phyloP scores from a whole-genome alignment of 2,329 filamentous ascomycete species.

The Apiospora hydei region DNA sequence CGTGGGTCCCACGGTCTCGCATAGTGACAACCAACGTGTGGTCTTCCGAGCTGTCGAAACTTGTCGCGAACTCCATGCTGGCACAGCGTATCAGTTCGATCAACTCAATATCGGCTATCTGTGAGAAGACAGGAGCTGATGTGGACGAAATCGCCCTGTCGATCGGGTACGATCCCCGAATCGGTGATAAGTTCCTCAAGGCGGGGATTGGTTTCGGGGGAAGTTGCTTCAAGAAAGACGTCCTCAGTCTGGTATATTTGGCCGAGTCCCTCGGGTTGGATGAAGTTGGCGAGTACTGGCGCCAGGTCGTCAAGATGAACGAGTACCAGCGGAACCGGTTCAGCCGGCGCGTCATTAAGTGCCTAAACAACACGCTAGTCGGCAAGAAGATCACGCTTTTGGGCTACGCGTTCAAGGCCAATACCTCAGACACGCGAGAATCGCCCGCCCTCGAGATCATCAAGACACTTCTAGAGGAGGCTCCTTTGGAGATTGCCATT shows the following conservation, averaged over 20 bases:
- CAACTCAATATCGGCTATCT: slow-evolving; percentile 82
- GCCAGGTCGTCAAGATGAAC: slow-evolving; percentile 77
- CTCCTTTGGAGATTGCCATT: slow-evolving; percentile 68
- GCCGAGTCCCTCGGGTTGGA: slow-evolving; percentile 72
- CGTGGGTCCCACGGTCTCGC: slow-evolving; percentile 72
- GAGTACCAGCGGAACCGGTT: slow-evolving; percentile 77
- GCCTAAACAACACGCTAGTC: slow-evolving; percentile 72
- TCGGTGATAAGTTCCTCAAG: slow-evolving; percentile 77
- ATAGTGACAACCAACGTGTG: slow-evolving; percentile 78
- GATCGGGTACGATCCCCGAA: slow-evolving; percentile 73
- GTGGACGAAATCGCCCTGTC: slow-evolving; percentile 75
- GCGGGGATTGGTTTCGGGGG: slow-evolving; percentile 81
- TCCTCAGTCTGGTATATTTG: slow-evolving; percentile 76
- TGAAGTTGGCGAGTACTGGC: slow-evolving; percentile 80
- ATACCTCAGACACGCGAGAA: slow-evolving; percentile 78
- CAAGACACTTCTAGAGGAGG: slow-evolving; percentile 69
- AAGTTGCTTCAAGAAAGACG: slow-evolving; percentile 83
- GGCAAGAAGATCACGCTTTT: slow-evolving; percentile 77
- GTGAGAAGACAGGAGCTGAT: slow-evolving; percentile 77
- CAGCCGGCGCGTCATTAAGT: slow-evolving; percentile 68
- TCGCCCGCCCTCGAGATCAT: slow-evolving; percentile 74
- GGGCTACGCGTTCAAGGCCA: slow-evolving; percentile 82
- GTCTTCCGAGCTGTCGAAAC: slow-evolving; percentile 81
- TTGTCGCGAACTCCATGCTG: slow-evolving; percentile 81
- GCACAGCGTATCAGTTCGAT: slow-evolving; percentile 83